Conservation (phyloP, 176 grass and related monocot species). For the Phyllostachys edulis region DNA sequence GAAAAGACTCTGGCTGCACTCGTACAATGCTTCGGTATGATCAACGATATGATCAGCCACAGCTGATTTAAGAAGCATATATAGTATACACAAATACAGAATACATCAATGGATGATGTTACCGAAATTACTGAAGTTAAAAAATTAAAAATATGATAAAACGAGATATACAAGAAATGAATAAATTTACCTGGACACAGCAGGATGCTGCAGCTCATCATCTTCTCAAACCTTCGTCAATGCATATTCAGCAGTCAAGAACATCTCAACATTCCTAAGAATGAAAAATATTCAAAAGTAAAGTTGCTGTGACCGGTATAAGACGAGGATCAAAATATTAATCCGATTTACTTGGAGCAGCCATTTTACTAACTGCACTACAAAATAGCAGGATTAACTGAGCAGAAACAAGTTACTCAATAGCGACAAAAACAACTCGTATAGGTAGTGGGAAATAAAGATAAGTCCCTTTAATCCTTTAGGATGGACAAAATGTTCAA, state of each 20-base stretch:
- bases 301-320: no score
- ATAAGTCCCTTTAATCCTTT: background rate
- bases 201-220: background rate
- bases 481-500: background rate
- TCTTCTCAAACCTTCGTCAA: background rate
- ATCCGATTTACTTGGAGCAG: background rate
- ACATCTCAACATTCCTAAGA: background rate
- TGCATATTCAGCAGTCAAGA: background rate
- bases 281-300: no score
- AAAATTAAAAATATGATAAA: background rate
- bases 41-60: background rate
- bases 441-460: background rate
- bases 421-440: background rate
- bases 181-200: constrained; percentile 4
- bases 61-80: background rate
- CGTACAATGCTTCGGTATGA: background rate
- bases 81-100: background rate
- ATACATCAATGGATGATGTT: background rate
- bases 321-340: background rate
- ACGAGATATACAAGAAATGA: background rate
- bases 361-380: background rate
- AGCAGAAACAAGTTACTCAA: background rate
- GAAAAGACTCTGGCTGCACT: background rate
- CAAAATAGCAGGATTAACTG: background rate
- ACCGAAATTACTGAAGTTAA: background rate